These are phyloP conservation scores for Pseudogymnoascus sp. DNA, from an alignment of 2,329 filamentous ascomycete species.

Conservation along the genomic window DNA sequence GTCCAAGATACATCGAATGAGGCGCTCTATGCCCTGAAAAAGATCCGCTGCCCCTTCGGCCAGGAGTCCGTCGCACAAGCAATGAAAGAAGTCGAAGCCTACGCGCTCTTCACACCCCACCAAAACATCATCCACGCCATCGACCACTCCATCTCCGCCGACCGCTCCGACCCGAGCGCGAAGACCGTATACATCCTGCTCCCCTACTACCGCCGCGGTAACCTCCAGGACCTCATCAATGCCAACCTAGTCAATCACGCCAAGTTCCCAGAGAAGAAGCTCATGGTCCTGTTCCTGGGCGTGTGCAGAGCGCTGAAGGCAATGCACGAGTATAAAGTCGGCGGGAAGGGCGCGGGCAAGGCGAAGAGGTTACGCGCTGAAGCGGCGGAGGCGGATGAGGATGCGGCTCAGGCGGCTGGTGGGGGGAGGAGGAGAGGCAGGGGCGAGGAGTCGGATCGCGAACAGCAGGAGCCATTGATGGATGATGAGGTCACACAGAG, in stretches of 20 bases:
- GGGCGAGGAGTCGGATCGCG: conserved; percentile 51
- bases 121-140: conserved; percentile 80
- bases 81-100: conserved; percentile 95
- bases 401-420: conserved; percentile 30
- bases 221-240: conserved; percentile 97
- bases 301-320: conserved; percentile 80
- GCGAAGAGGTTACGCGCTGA: conserved; percentile 31
- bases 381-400: conserved; percentile 33
- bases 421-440: conserved; percentile 36
- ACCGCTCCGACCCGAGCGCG: conserved; percentile 57
- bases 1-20: conserved; percentile 83
- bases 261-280: conserved; percentile 73
- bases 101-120: conserved; percentile 76
- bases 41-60: conserved; percentile 97
- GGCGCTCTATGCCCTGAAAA: conserved; percentile 89
- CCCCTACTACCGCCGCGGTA: conserved; percentile 90
- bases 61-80: conserved; percentile 92
- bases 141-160: conserved; percentile 74
- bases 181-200: conserved; percentile 97
- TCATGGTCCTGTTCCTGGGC: conserved; percentile 87
- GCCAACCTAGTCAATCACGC: conserved; percentile 95
- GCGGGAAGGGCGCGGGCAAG: conserved; percentile 40
- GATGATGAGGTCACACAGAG: conserved; percentile 62
- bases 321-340: conserved; percentile 84
- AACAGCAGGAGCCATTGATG: conserved; percentile 78